Conservation (phyloP, 2,329 filamentous ascomycete genomes). For the Fusarium torulosum region DNA sequence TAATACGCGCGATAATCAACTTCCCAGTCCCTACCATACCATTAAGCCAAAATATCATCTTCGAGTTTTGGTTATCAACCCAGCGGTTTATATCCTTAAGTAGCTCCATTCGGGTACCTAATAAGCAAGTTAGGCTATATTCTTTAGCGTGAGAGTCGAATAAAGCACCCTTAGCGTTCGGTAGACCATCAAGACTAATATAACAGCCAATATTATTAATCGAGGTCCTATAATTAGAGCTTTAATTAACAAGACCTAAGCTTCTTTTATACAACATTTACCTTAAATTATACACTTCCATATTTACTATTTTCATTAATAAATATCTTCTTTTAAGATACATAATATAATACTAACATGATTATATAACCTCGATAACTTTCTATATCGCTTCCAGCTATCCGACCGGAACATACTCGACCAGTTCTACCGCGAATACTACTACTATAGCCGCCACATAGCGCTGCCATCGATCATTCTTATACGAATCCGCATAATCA, state of each 20-base stretch:
- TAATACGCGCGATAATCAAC: no score
- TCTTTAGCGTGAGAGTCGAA: slow-evolving; percentile 54
- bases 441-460: slow-evolving; percentile 5
- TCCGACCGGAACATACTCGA: slow-evolving; percentile 18
- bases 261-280: not conserved
- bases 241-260: accelerated
- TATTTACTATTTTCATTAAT: accelerated
- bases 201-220: accelerated
- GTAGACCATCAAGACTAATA: accelerated
- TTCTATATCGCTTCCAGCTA: slow-evolving; percentile 73
- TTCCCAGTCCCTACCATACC: no score
- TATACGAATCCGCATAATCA: not conserved
- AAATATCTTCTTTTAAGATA: no score
- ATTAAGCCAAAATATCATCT: no score
- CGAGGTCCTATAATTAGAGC: accelerated
- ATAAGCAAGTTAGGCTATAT: slow-evolving; percentile 49
- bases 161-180: slow-evolving; percentile 29
- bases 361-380: slow-evolving; percentile 51
- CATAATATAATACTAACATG: slow-evolving; percentile 9
- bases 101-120: slow-evolving; percentile 46
- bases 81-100: no score
- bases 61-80: no score
- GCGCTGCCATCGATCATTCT: not conserved
- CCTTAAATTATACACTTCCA: not conserved
- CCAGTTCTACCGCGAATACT: not conserved